Percentiles rank a stretch among this genome's conserved stretches.
These are phyloP conservation scores for Asterionellopsis glacialis DNA, from an alignment of 108 stramenopile genomes.

Conservation along the genomic window DNA sequence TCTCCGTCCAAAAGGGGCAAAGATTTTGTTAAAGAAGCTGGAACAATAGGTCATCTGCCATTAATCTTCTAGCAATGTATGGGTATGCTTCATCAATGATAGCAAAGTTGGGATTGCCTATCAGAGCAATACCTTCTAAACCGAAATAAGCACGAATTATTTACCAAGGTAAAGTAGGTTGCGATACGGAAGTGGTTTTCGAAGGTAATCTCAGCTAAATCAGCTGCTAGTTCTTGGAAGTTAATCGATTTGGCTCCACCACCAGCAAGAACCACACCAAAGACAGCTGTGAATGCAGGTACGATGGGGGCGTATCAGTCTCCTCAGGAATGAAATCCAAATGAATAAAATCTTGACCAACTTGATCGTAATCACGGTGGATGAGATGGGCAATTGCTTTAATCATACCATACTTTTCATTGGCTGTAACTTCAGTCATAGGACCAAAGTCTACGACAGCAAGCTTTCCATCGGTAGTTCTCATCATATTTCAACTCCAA, in stretches of 20 bases:
- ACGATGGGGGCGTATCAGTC: conserved; percentile 90
- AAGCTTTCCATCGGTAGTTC: conserved; percentile 86
- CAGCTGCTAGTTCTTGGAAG: conserved; percentile 90
- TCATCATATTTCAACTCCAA: conserved; percentile 84
- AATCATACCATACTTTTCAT: conserved; percentile 94
- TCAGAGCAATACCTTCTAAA: conserved; percentile 92
- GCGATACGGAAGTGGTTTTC: conserved; percentile 87
- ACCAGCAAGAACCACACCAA: conserved; percentile 92
- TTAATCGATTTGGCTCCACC: conserved; percentile 95
- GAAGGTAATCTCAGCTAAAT: conserved; percentile 92
- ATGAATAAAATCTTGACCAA: conserved; percentile 92
- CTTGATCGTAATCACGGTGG: conserved; percentile 89
- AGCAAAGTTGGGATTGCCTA: conserved; percentile 79
- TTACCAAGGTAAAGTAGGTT: conserved; percentile 93
- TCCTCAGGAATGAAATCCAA: conserved; percentile 90
- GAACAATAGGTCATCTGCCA: conserved; percentile 88
- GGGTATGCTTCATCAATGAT: conserved; percentile 95
- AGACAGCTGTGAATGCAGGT: conserved; percentile 88
- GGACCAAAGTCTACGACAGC: conserved; percentile 93
- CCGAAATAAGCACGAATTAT: conserved; percentile 88
- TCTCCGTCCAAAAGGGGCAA: too few species aligned
- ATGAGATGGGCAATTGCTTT: conserved; percentile 92
- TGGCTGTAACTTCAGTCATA: conserved; percentile 92
- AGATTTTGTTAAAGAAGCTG: too few species aligned
- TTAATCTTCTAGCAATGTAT: conserved; percentile 86